These are phyloP conservation scores for Plasmodium fragile DNA, from an alignment of 169 alveolate species.

Conservation along the genomic window DNA sequence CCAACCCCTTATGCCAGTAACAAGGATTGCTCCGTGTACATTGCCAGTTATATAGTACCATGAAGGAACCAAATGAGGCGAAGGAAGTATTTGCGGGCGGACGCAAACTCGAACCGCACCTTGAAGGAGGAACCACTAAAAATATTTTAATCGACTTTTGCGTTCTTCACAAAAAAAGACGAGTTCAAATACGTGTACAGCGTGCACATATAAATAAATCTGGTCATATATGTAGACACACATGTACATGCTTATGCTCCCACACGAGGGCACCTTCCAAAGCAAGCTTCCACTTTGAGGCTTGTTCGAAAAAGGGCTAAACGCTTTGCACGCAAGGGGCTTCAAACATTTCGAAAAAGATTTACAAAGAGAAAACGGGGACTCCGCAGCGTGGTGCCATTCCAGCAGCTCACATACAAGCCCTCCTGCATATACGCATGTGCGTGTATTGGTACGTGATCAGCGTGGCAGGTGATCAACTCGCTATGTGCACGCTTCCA, in stretches of 20 bases:
- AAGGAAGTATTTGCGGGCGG: neutral
- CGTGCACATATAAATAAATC: neutral
- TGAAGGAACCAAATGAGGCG: neutral
- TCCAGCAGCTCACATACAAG: neutral
- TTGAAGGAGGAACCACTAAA: neutral
- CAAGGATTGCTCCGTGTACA: neutral
- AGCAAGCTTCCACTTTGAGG: neutral
- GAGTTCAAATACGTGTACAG: neutral
- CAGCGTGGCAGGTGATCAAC: neutral
- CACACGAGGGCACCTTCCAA: neutral
- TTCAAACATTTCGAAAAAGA: neutral
- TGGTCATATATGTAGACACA: neutral
- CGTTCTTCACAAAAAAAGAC: conserved; percentile 4
- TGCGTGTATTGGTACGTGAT: neutral
- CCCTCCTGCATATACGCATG: neutral
- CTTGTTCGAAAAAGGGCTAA: neutral
- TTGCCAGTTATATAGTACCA: neutral
- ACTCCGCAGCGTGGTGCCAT: neutral
- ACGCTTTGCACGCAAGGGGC: neutral
- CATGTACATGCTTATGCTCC: neutral
- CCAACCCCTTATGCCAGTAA: neutral
- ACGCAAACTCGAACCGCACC: too few species aligned
- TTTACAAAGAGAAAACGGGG: neutral
- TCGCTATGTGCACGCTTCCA: neutral
- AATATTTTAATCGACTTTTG: conserved; percentile 1